phyloP scores from a whole-genome alignment of 768 basidiomycete genomes.

The Rhizopogon vulgaris region DNA sequence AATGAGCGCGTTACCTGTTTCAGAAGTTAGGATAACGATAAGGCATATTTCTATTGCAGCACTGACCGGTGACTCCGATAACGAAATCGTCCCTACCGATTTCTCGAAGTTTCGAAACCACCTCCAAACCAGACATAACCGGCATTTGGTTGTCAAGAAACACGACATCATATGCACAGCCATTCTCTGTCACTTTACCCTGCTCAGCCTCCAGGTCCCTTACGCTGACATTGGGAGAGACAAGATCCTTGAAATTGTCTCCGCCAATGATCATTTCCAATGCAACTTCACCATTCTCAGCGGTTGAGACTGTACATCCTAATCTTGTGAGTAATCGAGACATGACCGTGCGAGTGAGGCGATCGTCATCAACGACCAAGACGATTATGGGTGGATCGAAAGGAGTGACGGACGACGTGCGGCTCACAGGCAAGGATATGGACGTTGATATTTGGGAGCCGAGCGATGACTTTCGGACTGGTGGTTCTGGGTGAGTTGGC shows the following conservation, averaged over 20 bases:
- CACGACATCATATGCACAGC: conserved; percentile 34
- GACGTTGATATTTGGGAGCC: conserved; percentile 2
- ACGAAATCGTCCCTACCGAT: conserved; percentile 69
- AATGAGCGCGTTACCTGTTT: conserved; percentile 46
- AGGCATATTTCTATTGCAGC: neutral
- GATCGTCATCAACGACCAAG: conserved; percentile 81
- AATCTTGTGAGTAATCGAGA: conserved; percentile 69
- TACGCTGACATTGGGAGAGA: neutral
- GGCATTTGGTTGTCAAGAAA: conserved; percentile 82
- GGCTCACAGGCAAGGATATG: conserved; percentile 6
- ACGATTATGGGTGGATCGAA: conserved; percentile 55
- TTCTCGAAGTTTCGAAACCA: conserved; percentile 57
- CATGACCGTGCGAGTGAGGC: conserved; percentile 77
- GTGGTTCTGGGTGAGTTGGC: conserved; percentile 1
- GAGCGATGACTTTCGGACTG: neutral
- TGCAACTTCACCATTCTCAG: conserved; percentile 80
- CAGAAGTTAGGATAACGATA: conserved; percentile 6
- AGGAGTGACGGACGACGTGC: conserved; percentile 8
- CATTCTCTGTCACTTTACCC: neutral
- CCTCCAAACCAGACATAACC: conserved; percentile 67
- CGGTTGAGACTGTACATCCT: conserved; percentile 71
- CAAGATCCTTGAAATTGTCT: conserved; percentile 9
- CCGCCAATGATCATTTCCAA: conserved; percentile 61
- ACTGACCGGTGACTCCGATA: conserved; percentile 71
- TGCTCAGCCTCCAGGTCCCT: neutral